Conservation (phyloP, 2,329 filamentous ascomycete species). For the Penicillium polonicum region DNA sequence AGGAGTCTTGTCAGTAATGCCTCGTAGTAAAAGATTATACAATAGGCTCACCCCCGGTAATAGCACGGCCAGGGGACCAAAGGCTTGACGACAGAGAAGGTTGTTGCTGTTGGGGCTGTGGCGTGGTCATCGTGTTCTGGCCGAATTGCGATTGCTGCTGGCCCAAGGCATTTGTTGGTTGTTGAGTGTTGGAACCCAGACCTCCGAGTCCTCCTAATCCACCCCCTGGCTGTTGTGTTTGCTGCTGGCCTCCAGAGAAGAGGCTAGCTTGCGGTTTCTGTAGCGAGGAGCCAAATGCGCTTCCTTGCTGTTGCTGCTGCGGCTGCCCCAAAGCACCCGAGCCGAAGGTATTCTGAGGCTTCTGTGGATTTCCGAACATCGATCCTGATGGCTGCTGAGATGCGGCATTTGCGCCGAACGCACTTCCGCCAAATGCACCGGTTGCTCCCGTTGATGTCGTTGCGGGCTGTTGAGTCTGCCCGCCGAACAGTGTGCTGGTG, state of each 20-base stretch:
- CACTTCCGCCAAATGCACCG: conserved; percentile 15
- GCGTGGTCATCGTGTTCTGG: conserved; percentile 40
- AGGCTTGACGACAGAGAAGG: conserved; percentile 38
- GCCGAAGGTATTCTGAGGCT: conserved; percentile 12
- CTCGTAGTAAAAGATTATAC: conserved; percentile 11
- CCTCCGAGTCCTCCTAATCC: conserved; percentile 42
- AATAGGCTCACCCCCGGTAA: conserved; percentile 40
- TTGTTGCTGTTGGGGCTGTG: conserved; percentile 25
- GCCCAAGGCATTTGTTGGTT: conserved; percentile 29
- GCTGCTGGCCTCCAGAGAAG: conserved; percentile 29
- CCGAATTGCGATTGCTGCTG: conserved; percentile 44
- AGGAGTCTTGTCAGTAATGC: conserved; percentile 11
- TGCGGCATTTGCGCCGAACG: conserved; percentile 28
- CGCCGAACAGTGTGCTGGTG: conserved; percentile 34
- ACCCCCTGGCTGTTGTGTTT: conserved; percentile 19
- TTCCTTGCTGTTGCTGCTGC: conserved; percentile 21
- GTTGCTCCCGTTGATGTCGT: conserved; percentile 19
- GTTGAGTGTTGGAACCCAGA: conserved; percentile 29
- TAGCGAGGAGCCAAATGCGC: conserved; percentile 28
- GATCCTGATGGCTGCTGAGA: conserved; percentile 33
- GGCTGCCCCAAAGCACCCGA: conserved; percentile 19
- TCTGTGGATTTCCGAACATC: conserved; percentile 30
- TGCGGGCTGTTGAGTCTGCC: conserved; percentile 26
- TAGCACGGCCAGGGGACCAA: conserved; percentile 46
- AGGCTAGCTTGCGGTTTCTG: conserved; percentile 29